Evolutionary conservation across 2,329 filamentous ascomycete genomes (phyloP).

Genomic region (Cytospora schulzeri): DNA sequence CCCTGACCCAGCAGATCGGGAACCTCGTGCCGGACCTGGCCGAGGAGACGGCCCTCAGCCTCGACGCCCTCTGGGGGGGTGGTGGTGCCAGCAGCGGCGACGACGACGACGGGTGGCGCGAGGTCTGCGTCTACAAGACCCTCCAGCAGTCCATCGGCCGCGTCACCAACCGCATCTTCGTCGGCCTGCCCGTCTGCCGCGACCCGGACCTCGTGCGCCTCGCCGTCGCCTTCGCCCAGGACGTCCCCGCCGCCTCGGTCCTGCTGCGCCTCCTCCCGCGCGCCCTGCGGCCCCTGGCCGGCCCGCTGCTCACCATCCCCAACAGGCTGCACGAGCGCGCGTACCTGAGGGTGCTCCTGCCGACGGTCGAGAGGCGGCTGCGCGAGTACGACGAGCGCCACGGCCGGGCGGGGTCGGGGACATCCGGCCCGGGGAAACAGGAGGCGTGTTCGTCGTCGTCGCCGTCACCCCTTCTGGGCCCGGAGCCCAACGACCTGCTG

Average conservation of each 20-base stretch:
- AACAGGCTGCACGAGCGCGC: constrained; percentile 29
- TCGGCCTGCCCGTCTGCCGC: constrained; percentile 37
- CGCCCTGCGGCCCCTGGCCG: constrained; percentile 28
- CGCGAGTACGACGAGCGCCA: constrained; percentile 25
- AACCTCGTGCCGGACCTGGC: constrained; percentile 36
- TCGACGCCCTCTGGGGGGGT: constrained; percentile 38
- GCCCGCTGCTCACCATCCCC: constrained; percentile 29
- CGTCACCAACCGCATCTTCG: constrained; percentile 37
- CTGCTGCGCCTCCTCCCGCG: constrained; percentile 29
- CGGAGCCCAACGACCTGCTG: constrained; percentile 29
- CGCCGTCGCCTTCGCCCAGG: constrained; percentile 22
- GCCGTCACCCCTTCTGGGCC: too few relatives aligned
- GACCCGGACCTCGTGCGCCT: constrained; percentile 21
- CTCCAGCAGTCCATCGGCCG: constrained; percentile 37
- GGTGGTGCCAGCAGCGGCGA: too few relatives aligned
- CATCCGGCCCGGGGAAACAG: constrained; percentile 26
- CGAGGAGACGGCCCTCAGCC: constrained; percentile 36
- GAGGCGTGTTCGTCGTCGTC: too few relatives aligned
- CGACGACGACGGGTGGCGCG: constrained; percentile 35
- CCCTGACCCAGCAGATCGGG: constrained; percentile 37
- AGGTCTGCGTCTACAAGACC: constrained; percentile 39
- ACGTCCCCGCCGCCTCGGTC: constrained; percentile 27
- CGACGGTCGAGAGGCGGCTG: constrained; percentile 31
- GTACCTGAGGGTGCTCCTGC: constrained; percentile 28
- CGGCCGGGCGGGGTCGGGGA: neutral